Conservation (phyloP, 192 early-diverging fungal genomes). For the Geranomyces variabilis region DNA sequence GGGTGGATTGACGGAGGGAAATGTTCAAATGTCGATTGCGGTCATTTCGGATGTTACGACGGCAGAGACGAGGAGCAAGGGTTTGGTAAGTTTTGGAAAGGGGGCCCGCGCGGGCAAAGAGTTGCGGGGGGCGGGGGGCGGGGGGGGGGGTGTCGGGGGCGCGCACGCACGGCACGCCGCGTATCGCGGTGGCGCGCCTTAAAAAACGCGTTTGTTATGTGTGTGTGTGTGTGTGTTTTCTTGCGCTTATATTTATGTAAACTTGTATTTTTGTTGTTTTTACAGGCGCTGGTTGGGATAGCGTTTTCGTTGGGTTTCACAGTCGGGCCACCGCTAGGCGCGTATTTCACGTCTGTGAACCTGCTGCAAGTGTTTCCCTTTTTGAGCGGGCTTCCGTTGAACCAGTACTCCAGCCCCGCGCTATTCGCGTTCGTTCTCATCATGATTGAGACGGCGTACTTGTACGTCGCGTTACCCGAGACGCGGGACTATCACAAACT, state of each 20-base stretch:
- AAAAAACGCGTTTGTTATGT: too few relatives aligned
- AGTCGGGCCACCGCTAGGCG: conserved; percentile 87
- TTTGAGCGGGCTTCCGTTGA: conserved; percentile 56
- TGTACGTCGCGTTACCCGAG: conserved; percentile 79
- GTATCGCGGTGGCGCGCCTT: too few relatives aligned
- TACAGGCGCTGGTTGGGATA: conserved; percentile 89
- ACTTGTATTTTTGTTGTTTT: neutral
- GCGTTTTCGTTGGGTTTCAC: conserved; percentile 97
- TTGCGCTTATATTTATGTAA: too few relatives aligned
- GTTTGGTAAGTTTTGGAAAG: conserved; percentile 79
- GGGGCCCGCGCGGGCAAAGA: neutral
- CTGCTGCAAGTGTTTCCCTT: conserved; percentile 46
- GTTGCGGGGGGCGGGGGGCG: too few relatives aligned
- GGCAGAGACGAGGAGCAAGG: conserved; percentile 69
- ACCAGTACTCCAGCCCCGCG: conserved; percentile 82
- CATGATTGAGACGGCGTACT: conserved; percentile 76
- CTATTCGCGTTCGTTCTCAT: conserved; percentile 85
- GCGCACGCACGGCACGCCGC: too few relatives aligned
- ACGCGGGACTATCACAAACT: conserved; percentile 51
- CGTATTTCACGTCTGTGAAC: conserved; percentile 55
- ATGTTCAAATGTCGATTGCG: conserved; percentile 94
- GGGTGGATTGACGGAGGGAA: conserved; percentile 95
- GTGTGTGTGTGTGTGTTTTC: neutral
- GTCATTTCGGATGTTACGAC: conserved; percentile 95
- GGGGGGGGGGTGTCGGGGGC: too few relatives aligned